Base-by-base conservation (phyloP, 306 rosid species). In the Casuarina cunninghamiana region DNA sequence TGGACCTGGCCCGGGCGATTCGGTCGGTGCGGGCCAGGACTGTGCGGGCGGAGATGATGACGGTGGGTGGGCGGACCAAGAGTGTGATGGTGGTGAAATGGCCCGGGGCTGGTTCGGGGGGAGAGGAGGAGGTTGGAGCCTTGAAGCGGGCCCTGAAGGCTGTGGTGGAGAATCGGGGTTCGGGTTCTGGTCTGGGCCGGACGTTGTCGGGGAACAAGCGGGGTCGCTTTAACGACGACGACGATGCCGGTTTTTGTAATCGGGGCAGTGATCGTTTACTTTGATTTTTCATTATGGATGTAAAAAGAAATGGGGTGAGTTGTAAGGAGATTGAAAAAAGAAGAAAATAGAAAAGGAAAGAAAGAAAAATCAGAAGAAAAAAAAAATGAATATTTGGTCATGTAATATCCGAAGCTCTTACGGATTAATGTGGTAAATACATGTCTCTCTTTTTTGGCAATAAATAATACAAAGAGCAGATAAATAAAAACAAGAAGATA, bases 111-210 rank as follows among this genome's bases (percentile, higher is more conserved):
- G 72, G 84, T 5, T 68, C 57, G 0, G 78, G 79, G 0, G 86
- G 75, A 42, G 87, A 83, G 72, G 84, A 77, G 43, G 88, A 81
- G 46, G 71, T 81, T 49, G 63, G 74, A 55, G 88, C 82, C 48
- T 72, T 94, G 82, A 90, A 87, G 54, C 90, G 94, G 88, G 96
- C 96, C 51, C 89, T 94, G 87, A 90, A 70, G 61, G 94, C 94
- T 4, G 91, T 94, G 16, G 85, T 89, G 3, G 94, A 94, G 81
- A 88, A 94, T 81, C 88, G 93, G 90, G 86, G 78, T 32, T 74
- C 85, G 9, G 82, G 85, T 26, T 67, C 65, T 53, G 79, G 77
- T 8, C 55, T 79, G 86, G 88, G 86, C 75, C 86, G 73, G 1
- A 6, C 71, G 0, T 35, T 53, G 5, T 70, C 79, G 74, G 89